These are phyloP conservation scores for Claviceps pazoutovae DNA, from an alignment of 2,329 filamentous ascomycete genomes.

Conservation along the genomic window DNA sequence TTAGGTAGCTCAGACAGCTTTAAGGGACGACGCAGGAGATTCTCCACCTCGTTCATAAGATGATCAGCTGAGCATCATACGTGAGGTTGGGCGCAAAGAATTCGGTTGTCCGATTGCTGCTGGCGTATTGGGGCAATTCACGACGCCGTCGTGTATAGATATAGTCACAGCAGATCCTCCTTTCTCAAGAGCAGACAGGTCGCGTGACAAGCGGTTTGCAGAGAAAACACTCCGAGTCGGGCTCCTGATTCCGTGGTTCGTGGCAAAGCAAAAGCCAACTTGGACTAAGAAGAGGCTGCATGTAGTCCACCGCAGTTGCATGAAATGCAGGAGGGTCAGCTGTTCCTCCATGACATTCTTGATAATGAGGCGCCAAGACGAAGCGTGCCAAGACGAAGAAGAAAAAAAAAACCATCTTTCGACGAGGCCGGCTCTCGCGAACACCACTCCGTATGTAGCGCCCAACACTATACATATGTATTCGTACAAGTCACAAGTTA, in stretches of 20 bases:
- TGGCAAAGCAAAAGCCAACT: no score
- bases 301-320: neutral
- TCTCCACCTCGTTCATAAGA: neutral
- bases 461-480: neutral
- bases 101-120: neutral
- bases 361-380: neutral
- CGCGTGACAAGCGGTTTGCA: neutral
- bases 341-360: neutral
- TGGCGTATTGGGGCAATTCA: no score
- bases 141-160: neutral
- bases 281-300: no score
- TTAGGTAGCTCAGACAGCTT: neutral
- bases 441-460: neutral
- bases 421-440: slow-evolving; percentile 3
- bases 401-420: neutral
- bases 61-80: neutral
- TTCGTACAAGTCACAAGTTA: neutral
- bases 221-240: neutral
- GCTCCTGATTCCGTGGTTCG: neutral
- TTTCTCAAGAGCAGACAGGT: neutral
- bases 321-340: neutral
- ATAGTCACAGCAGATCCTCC: neutral
- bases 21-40: neutral
- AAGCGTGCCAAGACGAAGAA: neutral
- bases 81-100: neutral